Percentiles rank a stretch among this genome's conserved stretches.
phyloP scores from a whole-genome alignment of 2,329 filamentous ascomycete genomes.

The Fusarium fracticaudum region DNA sequence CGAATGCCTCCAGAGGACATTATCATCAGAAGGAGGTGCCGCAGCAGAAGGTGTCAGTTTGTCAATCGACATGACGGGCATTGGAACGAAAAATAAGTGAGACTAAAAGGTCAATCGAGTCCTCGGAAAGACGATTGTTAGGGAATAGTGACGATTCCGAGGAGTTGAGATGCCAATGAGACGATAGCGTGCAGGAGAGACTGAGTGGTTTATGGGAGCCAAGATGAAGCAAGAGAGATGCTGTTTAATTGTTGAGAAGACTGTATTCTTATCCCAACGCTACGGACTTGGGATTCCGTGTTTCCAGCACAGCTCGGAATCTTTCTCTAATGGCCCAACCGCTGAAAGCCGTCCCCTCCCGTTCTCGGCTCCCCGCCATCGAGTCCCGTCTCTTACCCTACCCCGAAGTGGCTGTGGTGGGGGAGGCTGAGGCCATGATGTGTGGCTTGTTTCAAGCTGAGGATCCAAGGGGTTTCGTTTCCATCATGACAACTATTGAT shows the following conservation, averaged over 20 bases:
- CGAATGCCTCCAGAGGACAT: slow-evolving; percentile 77
- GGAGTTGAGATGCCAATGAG: not conserved
- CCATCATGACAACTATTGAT: not conserved
- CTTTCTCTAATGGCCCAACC: slow-evolving; percentile 27
- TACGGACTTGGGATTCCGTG: slow-evolving; percentile 28
- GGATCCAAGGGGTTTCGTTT: not conserved
- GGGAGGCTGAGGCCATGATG: slow-evolving; percentile 37
- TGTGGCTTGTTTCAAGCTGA: slow-evolving; percentile 17
- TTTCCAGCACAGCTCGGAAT: slow-evolving; percentile 25
- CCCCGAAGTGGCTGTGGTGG: slow-evolving; percentile 36
- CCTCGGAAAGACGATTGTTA: slow-evolving; percentile 6
- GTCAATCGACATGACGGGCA: slow-evolving; percentile 42
- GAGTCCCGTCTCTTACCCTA: slow-evolving; percentile 12
- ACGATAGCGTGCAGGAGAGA: not conserved
- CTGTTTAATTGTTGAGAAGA: slow-evolving; percentile 9
- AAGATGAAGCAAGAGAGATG: not conserved
- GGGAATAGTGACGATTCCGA: slow-evolving; percentile 16
- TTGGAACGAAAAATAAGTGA: slow-evolving; percentile 7
- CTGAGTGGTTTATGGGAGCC: not conserved
- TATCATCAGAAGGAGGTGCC: slow-evolving; percentile 32
- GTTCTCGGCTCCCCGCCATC: slow-evolving; percentile 35
- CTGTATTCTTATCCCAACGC: slow-evolving; percentile 13
- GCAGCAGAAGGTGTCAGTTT: slow-evolving; percentile 34
- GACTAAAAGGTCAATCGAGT: not conserved
- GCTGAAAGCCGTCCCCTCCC: slow-evolving; percentile 42